phyloP scores from a whole-genome alignment of 768 basidiomycete species.

The Panellus pusillus region DNA sequence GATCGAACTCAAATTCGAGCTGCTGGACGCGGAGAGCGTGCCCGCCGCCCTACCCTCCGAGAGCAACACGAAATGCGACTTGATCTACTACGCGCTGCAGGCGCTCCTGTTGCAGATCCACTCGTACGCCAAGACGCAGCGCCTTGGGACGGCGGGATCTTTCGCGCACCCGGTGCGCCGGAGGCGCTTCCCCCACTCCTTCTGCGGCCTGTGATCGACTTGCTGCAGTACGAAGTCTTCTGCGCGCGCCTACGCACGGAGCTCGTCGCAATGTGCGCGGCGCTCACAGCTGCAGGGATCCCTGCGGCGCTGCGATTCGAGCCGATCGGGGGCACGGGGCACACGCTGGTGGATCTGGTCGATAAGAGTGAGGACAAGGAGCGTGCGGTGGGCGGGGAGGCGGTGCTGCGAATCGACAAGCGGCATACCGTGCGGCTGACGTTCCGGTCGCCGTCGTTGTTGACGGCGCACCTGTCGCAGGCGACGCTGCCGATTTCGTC shows the following conservation, averaged over 20 bases:
- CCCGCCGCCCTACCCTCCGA: conserved; percentile 18
- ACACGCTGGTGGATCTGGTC: conserved; percentile 52
- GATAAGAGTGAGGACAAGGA: conserved; percentile 29
- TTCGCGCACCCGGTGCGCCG: conserved; percentile 16
- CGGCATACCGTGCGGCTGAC: conserved; percentile 79
- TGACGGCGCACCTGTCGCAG: conserved; percentile 79
- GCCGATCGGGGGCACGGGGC: conserved; percentile 67
- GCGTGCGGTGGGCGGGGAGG: conserved; percentile 66
- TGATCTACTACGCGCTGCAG: conserved; percentile 66
- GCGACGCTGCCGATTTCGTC: conserved; percentile 74
- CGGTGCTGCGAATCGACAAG: conserved; percentile 67
- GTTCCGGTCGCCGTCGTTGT: conserved; percentile 69
- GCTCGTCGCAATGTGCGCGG: conserved; percentile 48
- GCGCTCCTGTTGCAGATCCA: conserved; percentile 67
- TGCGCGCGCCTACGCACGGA: conserved; percentile 61
- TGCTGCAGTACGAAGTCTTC: conserved; percentile 79
- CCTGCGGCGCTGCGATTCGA: conserved; percentile 57
- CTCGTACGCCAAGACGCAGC: conserved; percentile 42
- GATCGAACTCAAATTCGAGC: conserved; percentile 68
- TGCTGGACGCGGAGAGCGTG: conserved; percentile 40
- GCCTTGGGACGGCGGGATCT: conserved; percentile 32
- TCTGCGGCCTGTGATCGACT: conserved; percentile 74
- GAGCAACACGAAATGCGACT: conserved; percentile 50
- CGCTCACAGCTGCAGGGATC: conserved; percentile 56
- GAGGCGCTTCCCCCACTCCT: conserved; percentile 42